Evolutionary conservation across 305 asterid species (phyloP).

Genomic region (Euphrasia arctica): DNA sequence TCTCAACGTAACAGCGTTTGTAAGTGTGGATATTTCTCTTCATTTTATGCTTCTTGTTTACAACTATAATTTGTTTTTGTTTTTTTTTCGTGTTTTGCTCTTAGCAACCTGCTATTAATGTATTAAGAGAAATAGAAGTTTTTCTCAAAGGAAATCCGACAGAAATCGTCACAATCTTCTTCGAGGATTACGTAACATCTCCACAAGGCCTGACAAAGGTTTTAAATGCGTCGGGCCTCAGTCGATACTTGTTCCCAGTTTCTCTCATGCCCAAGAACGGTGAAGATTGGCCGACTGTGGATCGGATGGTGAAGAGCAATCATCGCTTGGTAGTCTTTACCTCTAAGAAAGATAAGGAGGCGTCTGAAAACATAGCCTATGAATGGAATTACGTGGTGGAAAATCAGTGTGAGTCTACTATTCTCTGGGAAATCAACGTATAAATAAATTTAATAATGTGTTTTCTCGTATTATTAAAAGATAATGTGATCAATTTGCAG

Average conservation of each 20-base stretch:
- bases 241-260: constrained; percentile 59
- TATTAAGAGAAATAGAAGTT: constrained; percentile 58
- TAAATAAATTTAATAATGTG: too few relatives aligned
- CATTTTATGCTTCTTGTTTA: too few relatives aligned
- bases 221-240: constrained; percentile 79
- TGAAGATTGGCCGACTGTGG: constrained; percentile 84
- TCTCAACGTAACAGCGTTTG: constrained; percentile 76
- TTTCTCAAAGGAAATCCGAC: constrained; percentile 57
- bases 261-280: constrained; percentile 75
- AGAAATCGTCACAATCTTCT: constrained; percentile 71
- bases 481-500: constrained; percentile 38
- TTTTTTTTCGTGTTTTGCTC: background rate
- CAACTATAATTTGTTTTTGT: background rate
- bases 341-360: constrained; percentile 59
- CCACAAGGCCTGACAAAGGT: constrained; percentile 59
- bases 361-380: constrained; percentile 69
- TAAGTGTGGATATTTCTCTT: constrained; percentile 36
- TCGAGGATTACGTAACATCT: constrained; percentile 78
- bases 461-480: background rate
- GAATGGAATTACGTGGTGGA: constrained; percentile 89
- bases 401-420: constrained; percentile 63
- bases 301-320: constrained; percentile 69
- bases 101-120: constrained; percentile 91
- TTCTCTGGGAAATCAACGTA: too few relatives aligned
- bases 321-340: constrained; percentile 77